Evolutionary conservation across 345 rosid species (phyloP), one percentile per base, ranked within the genome.

Genomic region (Gynandropsis gynandra): DNA sequence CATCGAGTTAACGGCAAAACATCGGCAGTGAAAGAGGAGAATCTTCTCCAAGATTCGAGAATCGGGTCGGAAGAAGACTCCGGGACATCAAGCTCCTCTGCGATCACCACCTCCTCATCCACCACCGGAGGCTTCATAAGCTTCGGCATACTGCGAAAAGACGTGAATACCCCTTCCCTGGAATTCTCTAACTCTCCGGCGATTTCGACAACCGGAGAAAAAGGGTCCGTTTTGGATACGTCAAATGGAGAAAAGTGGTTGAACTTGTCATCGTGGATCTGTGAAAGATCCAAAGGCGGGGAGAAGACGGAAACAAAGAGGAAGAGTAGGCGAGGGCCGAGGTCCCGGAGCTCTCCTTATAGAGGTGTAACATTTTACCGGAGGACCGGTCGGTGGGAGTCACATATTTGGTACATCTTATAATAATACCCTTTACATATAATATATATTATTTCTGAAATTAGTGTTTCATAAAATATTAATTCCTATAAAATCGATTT

Each of bases 341-440:
- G 89, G 66, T 85, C 95, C 1, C 59, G 80, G 49, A 85, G 95
- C 77, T 85, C 89, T 4, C 89, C 81, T 64, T 85, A 77, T 54
- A 69, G 95, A 4, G 95, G 95, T 1, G 89, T 81, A 50, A 85
- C 95, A 21, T 85, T 81, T 73, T 85, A 85, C 65, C 71, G 89
- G 43, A 43, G 95, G 63, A 85, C 95, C 7, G 88, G 95, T 34
- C 66, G 95, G 24, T 85, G 95, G 95, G 95, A 85, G 45, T 85
- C 95, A 0, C 95, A 85, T 54, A 85, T 85, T 42, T 85, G 89
- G 95, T 85, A 44, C 49, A 24, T 24, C 29, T 24, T 24, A 24
- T 24, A 24, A 9, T 39, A 7, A 39, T 10, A 7, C 38, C 38
- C n/a, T n/a, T n/a, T n/a, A n/a, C n/a, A n/a, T n/a, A n/a, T n/a